Evolutionary conservation across 2,329 filamentous ascomycete genomes (phyloP).

Genomic region (Fusarium floridanum): DNA sequence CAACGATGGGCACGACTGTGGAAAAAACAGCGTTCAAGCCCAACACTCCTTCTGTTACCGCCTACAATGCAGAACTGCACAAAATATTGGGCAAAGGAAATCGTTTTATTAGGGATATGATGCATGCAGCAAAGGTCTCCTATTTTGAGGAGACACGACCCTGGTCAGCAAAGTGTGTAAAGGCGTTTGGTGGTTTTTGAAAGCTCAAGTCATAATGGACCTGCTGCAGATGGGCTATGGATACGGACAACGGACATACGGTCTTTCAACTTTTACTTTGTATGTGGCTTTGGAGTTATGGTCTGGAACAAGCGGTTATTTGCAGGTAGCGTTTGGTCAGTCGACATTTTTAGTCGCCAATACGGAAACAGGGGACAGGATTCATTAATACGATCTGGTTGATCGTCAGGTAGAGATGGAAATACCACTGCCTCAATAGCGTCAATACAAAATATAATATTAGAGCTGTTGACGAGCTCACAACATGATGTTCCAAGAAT

Average conservation of each 20-base stretch:
- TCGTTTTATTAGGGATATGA: conserved; percentile 1
- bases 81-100: background rate
- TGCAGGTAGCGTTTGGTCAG: conserved; percentile 30
- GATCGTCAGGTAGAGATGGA: conserved; percentile 25
- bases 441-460: conserved; percentile 23
- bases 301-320: conserved; percentile 28
- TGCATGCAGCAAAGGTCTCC: background rate
- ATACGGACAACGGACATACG: conserved; percentile 8
- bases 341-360: conserved; percentile 10
- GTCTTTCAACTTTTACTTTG: conserved; percentile 18
- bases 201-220: background rate
- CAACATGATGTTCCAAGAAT: background rate
- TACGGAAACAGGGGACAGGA: conserved; percentile 22
- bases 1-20: background rate
- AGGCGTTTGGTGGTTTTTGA: background rate
- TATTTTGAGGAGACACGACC: background rate
- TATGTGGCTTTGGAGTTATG: conserved; percentile 23
- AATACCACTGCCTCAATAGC: conserved; percentile 36
- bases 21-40: background rate
- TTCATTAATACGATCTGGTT: conserved; percentile 23
- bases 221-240: conserved; percentile 4
- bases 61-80: background rate
- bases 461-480: conserved; percentile 11
- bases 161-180: background rate
- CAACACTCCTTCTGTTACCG: background rate